A percentile compares a stretch with the other conserved stretches of the same genome.
These are phyloP conservation scores for Pythium dissotocum DNA, from an alignment of 352 stramenopile species.

Conservation along the genomic window DNA sequence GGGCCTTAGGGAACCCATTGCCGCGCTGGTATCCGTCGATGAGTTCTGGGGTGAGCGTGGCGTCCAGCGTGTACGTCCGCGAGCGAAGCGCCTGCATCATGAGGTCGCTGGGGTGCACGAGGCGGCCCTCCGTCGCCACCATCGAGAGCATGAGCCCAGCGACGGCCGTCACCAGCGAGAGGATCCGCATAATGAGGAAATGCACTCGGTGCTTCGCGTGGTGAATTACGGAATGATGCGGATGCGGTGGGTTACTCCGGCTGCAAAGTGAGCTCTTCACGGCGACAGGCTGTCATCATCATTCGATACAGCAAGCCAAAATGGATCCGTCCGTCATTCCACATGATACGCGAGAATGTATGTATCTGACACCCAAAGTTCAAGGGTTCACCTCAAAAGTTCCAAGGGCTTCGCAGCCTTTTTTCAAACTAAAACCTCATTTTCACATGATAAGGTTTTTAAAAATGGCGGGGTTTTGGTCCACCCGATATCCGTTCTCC, in stretches of 20 bases:
- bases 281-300: neutral
- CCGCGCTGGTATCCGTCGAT: slow-evolving; percentile 30
- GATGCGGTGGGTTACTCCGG: neutral
- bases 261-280: neutral
- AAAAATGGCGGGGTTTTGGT: neutral
- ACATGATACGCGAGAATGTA: slow-evolving; percentile 1
- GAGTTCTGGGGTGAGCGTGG: slow-evolving; percentile 4
- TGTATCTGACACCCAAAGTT: neutral
- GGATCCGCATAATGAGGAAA: neutral
- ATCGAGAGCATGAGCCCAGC: slow-evolving; percentile 1
- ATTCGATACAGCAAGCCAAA: neutral
- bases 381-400: neutral
- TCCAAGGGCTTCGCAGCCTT: neutral
- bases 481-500: neutral
- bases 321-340: neutral
- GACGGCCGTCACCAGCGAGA: neutral
- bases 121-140: slow-evolving; percentile 1
- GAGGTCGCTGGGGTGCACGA: slow-evolving; percentile 3
- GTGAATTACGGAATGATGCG: neutral
- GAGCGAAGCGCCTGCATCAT: slow-evolving; percentile 11
- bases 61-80: neutral
- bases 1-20: slow-evolving; percentile 37
- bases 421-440: neutral
- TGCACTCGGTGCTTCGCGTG: neutral
- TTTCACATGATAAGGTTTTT: neutral